Conservation (phyloP, 768 basidiomycete genomes). For the Leccinum disarticulatum region DNA sequence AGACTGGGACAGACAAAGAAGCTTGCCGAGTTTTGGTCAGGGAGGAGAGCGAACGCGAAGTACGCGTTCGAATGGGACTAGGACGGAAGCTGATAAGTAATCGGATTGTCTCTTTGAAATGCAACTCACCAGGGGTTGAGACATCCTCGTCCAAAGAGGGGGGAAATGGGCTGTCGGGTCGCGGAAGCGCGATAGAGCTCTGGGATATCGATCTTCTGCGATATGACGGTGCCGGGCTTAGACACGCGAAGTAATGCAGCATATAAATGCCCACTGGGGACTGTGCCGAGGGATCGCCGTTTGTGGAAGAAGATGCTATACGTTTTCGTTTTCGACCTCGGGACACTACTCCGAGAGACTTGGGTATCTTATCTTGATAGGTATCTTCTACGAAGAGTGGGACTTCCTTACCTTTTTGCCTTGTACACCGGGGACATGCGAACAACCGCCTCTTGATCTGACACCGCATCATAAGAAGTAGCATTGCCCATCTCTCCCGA, state of each 20-base stretch:
- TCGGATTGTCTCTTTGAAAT: not conserved
- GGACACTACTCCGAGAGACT: constrained; percentile 11
- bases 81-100: constrained; percentile 7
- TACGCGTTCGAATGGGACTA: constrained; percentile 13
- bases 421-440: constrained; percentile 4
- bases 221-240: constrained; percentile 9
- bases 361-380: constrained; percentile 11
- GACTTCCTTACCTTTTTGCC: constrained; percentile 21
- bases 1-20: constrained; percentile 3
- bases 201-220: constrained; percentile 10
- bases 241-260: constrained; percentile 1
- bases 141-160: constrained; percentile 1
- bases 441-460: constrained; percentile 3
- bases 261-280: constrained; percentile 23
- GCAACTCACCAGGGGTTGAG: constrained; percentile 16
- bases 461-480: not conserved
- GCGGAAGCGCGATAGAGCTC: not conserved
- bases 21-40: constrained; percentile 11
- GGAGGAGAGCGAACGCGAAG: constrained; percentile 12
- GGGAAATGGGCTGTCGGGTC: not conserved
- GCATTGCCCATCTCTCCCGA: not conserved
- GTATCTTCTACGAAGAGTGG: not conserved
- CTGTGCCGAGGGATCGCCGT: constrained; percentile 1
- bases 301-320: constrained; percentile 18
- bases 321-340: constrained; percentile 27